These are phyloP conservation scores for Saturnispora sanitii DNA, from an alignment of 805 yeast species.

Conservation along the genomic window DNA sequence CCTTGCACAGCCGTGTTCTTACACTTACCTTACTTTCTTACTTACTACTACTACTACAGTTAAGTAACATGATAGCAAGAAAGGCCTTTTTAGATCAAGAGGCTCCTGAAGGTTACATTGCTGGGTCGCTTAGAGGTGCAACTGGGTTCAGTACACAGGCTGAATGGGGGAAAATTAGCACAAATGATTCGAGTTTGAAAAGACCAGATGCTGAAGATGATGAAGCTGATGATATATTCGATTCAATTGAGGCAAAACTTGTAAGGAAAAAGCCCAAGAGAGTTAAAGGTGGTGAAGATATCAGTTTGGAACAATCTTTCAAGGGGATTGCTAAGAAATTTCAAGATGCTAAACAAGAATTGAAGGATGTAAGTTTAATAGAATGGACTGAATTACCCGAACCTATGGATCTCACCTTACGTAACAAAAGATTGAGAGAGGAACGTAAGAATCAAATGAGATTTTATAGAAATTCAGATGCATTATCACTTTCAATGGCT, in stretches of 20 bases:
- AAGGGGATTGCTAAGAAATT: conserved; percentile 43
- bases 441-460: conserved; percentile 55
- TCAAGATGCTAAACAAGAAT: conserved; percentile 54
- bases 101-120: conserved; percentile 83
- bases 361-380: conserved; percentile 48
- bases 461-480: conserved; percentile 77
- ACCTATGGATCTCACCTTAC: conserved; percentile 75
- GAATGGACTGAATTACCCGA: conserved; percentile 84
- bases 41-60: too few relatives aligned
- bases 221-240: conserved; percentile 70
- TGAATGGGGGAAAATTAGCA: conserved; percentile 47
- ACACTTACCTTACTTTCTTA: too few relatives aligned
- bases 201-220: conserved; percentile 37
- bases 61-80: conserved; percentile 32
- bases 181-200: background rate
- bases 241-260: conserved; percentile 48
- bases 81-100: conserved; percentile 67
- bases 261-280: conserved; percentile 25
- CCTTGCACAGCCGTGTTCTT: conserved; percentile 7
- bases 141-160: conserved; percentile 85
- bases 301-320: conserved; percentile 20
- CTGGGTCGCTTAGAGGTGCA: conserved; percentile 95
- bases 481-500: conserved; percentile 33
- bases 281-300: conserved; percentile 8
- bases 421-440: conserved; percentile 62